These are phyloP conservation scores for Termitomyces sp. DNA, from an alignment of 768 basidiomycete species.

Conservation along the genomic window DNA sequence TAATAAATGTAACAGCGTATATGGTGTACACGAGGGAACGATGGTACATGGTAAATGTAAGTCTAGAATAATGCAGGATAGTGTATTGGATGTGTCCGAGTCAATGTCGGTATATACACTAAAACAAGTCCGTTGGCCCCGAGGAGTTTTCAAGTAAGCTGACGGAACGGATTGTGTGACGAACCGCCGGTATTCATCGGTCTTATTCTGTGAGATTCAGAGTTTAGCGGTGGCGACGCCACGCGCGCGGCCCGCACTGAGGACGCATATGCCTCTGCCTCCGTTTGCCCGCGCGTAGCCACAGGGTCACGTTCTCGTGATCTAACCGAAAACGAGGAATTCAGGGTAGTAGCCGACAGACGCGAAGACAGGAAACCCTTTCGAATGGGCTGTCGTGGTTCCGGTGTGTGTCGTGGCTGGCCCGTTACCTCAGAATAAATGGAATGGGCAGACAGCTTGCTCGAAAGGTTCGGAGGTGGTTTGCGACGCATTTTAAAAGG, in stretches of 20 bases:
- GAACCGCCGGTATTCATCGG: slow-evolving; percentile 43
- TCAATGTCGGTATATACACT: not conserved
- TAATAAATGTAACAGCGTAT: slow-evolving; percentile 8
- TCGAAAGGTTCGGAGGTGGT: slow-evolving; percentile 18
- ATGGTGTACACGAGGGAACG: slow-evolving; percentile 9
- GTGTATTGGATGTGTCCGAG: not conserved
- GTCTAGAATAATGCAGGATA: slow-evolving; percentile 5
- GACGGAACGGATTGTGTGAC: slow-evolving; percentile 53
- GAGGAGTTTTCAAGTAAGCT: not conserved
- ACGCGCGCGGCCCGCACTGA: slow-evolving; percentile 36
- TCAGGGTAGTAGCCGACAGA: slow-evolving; percentile 45
- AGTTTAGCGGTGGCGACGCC: slow-evolving; percentile 23
- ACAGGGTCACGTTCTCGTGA: slow-evolving; percentile 12
- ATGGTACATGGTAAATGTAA: not conserved
- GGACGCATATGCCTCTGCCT: slow-evolving; percentile 59
- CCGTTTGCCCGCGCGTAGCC: slow-evolving; percentile 36
- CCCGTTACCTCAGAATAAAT: slow-evolving; percentile 74
- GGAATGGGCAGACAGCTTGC: slow-evolving; percentile 42
- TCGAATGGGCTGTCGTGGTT: slow-evolving; percentile 73
- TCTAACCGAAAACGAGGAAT: slow-evolving; percentile 31
- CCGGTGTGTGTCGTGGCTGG: slow-evolving; percentile 53
- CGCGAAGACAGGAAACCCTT: slow-evolving; percentile 40
- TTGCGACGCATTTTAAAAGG: slow-evolving; percentile 15
- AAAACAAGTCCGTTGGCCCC: not conserved
- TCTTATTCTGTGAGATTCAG: slow-evolving; percentile 40